These are phyloP conservation scores for Xylaria sp. DNA, from an alignment of 2,329 filamentous ascomycete species.

Conservation along the genomic window DNA sequence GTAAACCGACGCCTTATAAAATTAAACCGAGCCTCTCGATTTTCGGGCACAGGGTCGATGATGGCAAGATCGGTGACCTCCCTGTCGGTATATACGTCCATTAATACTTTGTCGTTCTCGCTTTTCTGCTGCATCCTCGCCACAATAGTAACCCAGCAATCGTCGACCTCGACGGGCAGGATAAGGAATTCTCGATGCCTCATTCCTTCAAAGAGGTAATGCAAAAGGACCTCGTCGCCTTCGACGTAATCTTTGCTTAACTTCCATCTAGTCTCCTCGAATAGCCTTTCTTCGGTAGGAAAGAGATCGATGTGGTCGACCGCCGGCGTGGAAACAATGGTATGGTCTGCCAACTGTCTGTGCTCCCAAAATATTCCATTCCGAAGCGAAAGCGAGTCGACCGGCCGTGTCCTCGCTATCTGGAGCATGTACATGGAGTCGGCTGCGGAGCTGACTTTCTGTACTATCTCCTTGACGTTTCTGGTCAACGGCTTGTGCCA, in stretches of 20 bases:
- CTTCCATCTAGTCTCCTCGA: slow-evolving; percentile 7
- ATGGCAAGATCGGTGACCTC: slow-evolving; percentile 20
- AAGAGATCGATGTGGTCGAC: slow-evolving; percentile 23
- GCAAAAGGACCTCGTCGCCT: slow-evolving; percentile 1
- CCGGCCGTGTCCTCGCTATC: slow-evolving; percentile 12
- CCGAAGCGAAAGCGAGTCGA: slow-evolving; percentile 17
- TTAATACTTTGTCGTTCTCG: neutral
- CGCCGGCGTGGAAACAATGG: slow-evolving; percentile 22
- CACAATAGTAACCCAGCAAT: slow-evolving; percentile 22
- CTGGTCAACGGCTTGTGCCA: slow-evolving; percentile 22
- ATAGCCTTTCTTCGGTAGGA: neutral
- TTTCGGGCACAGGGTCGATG: slow-evolving; percentile 17
- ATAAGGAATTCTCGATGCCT: slow-evolving; percentile 23
- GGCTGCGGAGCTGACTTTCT: slow-evolving; percentile 9
- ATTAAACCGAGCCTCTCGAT: slow-evolving; percentile 3
- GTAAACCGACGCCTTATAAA: slow-evolving; percentile 11
- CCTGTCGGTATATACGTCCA: slow-evolving; percentile 7
- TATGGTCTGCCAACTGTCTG: slow-evolving; percentile 13
- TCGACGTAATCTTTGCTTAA: slow-evolving; percentile 1
- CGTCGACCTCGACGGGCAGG: slow-evolving; percentile 18
- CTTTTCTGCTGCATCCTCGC: neutral
- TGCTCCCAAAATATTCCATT: slow-evolving; percentile 29
- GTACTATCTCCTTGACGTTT: slow-evolving; percentile 15
- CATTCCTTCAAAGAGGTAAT: slow-evolving; percentile 23
- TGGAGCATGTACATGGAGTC: slow-evolving; percentile 24